A percentile compares a stretch with the other conserved stretches of the same genome.
phyloP scores from a whole-genome alignment of 164 flowering plant genomes.

The Vitis rotundifolia region DNA sequence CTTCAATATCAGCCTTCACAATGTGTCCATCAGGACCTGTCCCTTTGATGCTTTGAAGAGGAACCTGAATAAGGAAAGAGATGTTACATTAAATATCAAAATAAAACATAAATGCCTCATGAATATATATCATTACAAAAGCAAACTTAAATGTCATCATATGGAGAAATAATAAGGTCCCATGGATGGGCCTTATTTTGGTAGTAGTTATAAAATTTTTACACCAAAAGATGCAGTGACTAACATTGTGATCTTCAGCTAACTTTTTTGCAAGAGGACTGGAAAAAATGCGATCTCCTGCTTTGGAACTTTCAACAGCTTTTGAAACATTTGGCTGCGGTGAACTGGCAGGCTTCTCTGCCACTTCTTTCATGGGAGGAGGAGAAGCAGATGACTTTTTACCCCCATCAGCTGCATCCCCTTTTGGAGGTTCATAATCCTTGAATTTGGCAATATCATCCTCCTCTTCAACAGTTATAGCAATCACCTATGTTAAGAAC shows the following conservation, averaged over 20 bases:
- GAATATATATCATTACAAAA: too few species aligned
- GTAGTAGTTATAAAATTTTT: not conserved
- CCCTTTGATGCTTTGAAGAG: constrained; percentile 84
- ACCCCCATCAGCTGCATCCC: constrained; percentile 36
- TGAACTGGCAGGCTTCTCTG: constrained; percentile 43
- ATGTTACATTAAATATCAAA: too few species aligned
- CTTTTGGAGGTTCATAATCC: constrained; percentile 61
- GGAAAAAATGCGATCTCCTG: constrained; percentile 73
- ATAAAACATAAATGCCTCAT: too few species aligned
- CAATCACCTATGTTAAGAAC: constrained; percentile 60
- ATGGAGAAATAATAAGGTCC: too few species aligned
- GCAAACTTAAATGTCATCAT: too few species aligned
- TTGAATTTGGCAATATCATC: constrained; percentile 74
- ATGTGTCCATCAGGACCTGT: constrained; percentile 93
- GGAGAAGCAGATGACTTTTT: constrained; percentile 47
- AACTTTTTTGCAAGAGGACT: constrained; percentile 91
- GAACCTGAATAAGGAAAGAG: constrained; percentile 44
- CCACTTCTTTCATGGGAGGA: constrained; percentile 60
- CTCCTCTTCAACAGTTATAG: constrained; percentile 95
- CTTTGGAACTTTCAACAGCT: constrained; percentile 35
- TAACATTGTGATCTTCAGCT: constrained; percentile 85
- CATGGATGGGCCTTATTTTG: too few species aligned
- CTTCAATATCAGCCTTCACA: constrained; percentile 96
- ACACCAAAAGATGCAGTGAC: constrained; percentile 8
- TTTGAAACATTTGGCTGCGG: constrained; percentile 49